Evolutionary conservation across 164 flowering plant species (phyloP).

Genomic region (Warburgia ugandensis): DNA sequence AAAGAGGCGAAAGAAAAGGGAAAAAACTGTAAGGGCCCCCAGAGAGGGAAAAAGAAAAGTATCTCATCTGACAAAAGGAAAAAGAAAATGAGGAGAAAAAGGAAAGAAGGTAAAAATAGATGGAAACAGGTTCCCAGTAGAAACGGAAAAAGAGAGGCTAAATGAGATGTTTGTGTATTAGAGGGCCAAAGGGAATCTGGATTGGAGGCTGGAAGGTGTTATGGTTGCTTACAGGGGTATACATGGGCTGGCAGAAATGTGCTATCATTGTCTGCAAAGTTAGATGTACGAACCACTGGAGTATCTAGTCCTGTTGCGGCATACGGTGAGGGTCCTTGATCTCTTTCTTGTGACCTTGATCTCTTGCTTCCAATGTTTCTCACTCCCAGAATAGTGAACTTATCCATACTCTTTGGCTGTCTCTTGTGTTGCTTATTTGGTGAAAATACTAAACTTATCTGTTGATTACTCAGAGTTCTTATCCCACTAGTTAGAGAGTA

Average conservation of each 20-base stretch:
- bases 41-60: background rate
- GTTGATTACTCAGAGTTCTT: too few species aligned
- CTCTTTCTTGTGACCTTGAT: slow-evolving; percentile 15
- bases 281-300: slow-evolving; percentile 11
- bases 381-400: too few species aligned
- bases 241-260: slow-evolving; percentile 8
- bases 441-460: too few species aligned
- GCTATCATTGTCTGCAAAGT: slow-evolving; percentile 4
- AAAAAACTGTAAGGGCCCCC: background rate
- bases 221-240: too few species aligned
- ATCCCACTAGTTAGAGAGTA: too few species aligned
- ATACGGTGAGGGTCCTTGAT: slow-evolving; percentile 28
- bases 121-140: too few species aligned
- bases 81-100: background rate
- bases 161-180: background rate
- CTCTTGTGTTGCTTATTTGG: slow-evolving; percentile 2
- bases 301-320: too few species aligned
- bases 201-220: slow-evolving; percentile 13
- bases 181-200: background rate
- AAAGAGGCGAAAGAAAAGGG: background rate
- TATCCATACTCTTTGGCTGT: too few species aligned
- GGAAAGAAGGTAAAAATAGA: too few species aligned
- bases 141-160: background rate
- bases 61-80: background rate
- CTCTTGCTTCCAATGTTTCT: slow-evolving; percentile 19